These are phyloP conservation scores for Tephrocybe sp. DNA, from an alignment of 768 basidiomycete genomes.

Conservation along the genomic window DNA sequence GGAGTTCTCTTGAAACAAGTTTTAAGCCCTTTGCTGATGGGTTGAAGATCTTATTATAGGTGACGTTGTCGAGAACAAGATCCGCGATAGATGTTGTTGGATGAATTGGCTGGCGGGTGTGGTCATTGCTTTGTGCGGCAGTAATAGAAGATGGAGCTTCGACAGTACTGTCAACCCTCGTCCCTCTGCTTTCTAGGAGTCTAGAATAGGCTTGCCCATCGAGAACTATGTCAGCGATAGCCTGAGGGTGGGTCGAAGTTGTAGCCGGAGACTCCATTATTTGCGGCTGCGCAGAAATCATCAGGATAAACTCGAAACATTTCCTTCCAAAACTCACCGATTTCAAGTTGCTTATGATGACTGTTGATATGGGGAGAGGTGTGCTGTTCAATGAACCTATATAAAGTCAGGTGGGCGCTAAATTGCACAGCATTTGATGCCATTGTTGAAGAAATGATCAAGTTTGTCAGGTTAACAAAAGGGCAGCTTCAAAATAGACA, in stretches of 20 bases:
- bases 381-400: too few relatives aligned
- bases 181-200: not conserved
- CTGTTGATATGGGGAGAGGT: too few relatives aligned
- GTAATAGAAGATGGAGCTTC: not conserved
- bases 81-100: slow-evolving; percentile 18
- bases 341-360: not conserved
- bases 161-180: not conserved
- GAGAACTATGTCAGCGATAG: not conserved
- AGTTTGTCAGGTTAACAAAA: too few relatives aligned
- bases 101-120: not conserved
- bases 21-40: slow-evolving; percentile 17
- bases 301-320: too few relatives aligned
- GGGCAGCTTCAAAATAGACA: too few relatives aligned
- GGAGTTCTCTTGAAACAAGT: not conserved
- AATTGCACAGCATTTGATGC: too few relatives aligned
- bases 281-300: too few relatives aligned
- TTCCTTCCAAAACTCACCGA: not conserved
- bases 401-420: too few relatives aligned
- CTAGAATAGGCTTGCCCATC: not conserved
- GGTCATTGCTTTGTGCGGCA: not conserved
- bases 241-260: not conserved
- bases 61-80: slow-evolving; percentile 20
- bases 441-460: too few relatives aligned
- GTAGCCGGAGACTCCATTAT: not conserved
- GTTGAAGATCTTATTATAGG: slow-evolving; percentile 24